Conservation (phyloP, 164 flowering plant genomes). For the Vitis rupestris region DNA sequence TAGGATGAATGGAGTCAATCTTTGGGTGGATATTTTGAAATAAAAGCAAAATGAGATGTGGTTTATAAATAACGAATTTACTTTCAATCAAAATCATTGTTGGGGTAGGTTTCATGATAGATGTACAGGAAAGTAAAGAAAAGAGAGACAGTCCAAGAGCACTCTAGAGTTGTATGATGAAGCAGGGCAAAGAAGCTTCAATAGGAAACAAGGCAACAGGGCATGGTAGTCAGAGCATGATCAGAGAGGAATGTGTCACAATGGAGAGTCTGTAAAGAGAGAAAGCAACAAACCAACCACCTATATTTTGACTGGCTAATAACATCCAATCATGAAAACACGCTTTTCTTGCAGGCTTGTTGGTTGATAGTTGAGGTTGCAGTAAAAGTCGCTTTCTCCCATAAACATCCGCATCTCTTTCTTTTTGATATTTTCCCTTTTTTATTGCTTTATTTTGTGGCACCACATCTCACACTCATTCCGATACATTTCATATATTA, state of each 20-base stretch:
- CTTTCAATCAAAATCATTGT: too few relatives aligned
- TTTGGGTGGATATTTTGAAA: neutral
- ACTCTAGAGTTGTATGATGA: too few relatives aligned
- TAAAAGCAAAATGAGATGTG: neutral
- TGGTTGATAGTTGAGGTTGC: slow-evolving; percentile 15
- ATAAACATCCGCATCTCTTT: slow-evolving; percentile 2
- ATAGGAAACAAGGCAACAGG: too few relatives aligned
- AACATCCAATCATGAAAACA: slow-evolving; percentile 21
- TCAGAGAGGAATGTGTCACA: too few relatives aligned
- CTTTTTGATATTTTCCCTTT: neutral
- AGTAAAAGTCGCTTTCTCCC: slow-evolving; percentile 11
- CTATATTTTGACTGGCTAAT: slow-evolving; percentile 15
- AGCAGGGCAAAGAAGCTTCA: too few relatives aligned
- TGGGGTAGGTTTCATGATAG: too few relatives aligned
- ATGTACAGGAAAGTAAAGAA: too few relatives aligned
- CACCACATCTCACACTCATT: neutral
- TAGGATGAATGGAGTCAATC: neutral
- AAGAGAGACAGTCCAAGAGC: too few relatives aligned
- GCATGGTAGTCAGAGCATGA: too few relatives aligned
- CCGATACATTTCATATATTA: neutral
- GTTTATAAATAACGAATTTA: neutral
- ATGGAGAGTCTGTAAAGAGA: neutral
- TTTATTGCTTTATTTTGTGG: neutral
- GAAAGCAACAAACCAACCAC: slow-evolving; percentile 3
- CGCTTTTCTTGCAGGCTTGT: slow-evolving; percentile 12